Evolutionary conservation across 768 basidiomycete genomes (phyloP).

Genomic region (Collybia nuda): DNA sequence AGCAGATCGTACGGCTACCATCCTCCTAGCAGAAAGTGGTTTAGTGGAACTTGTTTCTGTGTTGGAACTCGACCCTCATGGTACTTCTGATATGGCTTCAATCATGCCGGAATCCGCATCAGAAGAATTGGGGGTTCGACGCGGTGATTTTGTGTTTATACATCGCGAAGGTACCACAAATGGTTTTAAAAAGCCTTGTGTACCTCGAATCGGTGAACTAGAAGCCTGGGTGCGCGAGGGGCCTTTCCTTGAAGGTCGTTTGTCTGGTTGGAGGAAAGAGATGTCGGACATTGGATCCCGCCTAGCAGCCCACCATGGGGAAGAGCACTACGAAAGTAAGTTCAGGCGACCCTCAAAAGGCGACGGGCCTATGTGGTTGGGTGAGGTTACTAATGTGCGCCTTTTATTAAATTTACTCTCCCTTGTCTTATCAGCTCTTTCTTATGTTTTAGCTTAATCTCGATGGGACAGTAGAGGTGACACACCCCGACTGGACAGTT

Average conservation of each 20-base stretch:
- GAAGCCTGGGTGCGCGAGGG: constrained; percentile 76
- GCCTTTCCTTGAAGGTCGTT: constrained; percentile 48
- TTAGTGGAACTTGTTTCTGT: constrained; percentile 70
- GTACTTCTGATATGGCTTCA: constrained; percentile 51
- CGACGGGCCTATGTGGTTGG: constrained; percentile 69
- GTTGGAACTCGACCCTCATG: constrained; percentile 88
- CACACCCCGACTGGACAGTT: constrained; percentile 56
- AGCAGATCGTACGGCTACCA: constrained; percentile 63
- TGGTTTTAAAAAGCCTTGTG: constrained; percentile 62
- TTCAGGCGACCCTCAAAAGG: constrained; percentile 41
- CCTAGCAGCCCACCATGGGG: constrained; percentile 40
- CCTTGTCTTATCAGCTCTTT: constrained; percentile 7
- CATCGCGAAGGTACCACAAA: constrained; percentile 72
- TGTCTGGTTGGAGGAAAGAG: constrained; percentile 70
- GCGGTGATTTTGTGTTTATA: constrained; percentile 85
- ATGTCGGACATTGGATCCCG: constrained; percentile 64
- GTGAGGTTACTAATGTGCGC: constrained; percentile 78
- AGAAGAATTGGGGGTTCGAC: constrained; percentile 75
- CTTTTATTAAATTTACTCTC: constrained; percentile 6
- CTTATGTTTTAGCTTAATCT: constrained; percentile 53
- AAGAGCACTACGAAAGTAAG: constrained; percentile 29
- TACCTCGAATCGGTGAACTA: constrained; percentile 84
- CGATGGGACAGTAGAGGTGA: constrained; percentile 74
- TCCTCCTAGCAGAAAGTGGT: constrained; percentile 57
- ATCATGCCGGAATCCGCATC: constrained; percentile 36